These are phyloP conservation scores for Ascochyta rabiei DNA, from an alignment of 2,329 filamentous ascomycete genomes.

Conservation along the genomic window DNA sequence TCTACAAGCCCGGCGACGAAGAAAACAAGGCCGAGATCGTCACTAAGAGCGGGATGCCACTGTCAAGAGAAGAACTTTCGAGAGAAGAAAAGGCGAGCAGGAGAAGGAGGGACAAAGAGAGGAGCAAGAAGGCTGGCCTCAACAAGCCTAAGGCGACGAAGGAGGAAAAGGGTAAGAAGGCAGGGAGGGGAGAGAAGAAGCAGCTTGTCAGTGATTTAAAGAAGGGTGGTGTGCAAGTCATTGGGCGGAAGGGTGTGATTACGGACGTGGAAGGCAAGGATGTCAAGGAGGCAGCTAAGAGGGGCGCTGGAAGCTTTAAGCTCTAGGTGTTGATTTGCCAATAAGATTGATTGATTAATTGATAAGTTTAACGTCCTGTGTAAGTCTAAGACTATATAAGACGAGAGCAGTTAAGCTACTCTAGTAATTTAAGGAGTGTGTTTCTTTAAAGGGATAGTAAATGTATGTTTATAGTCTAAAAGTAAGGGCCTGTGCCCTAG, in stretches of 20 bases:
- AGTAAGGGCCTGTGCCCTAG: too few relatives aligned
- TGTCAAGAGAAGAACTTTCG: slow-evolving; percentile 84
- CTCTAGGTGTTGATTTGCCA: slow-evolving; percentile 25
- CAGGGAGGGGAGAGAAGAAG: slow-evolving; percentile 53
- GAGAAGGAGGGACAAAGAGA: slow-evolving; percentile 83
- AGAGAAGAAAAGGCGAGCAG: slow-evolving; percentile 82
- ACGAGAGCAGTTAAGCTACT: too few relatives aligned
- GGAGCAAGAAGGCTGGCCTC: slow-evolving; percentile 71
- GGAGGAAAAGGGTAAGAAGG: slow-evolving; percentile 57
- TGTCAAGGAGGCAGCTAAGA: slow-evolving; percentile 51
- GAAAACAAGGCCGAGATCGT: slow-evolving; percentile 74
- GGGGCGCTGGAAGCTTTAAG: slow-evolving; percentile 43
- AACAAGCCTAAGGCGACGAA: slow-evolving; percentile 53
- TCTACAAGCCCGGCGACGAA: slow-evolving; percentile 81
- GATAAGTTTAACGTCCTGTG: too few relatives aligned
- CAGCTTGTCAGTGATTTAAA: slow-evolving; percentile 71
- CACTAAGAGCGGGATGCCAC: slow-evolving; percentile 75
- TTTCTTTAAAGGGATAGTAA: too few relatives aligned
- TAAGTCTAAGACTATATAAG: too few relatives aligned
- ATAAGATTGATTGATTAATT: too few relatives aligned
- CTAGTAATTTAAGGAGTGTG: too few relatives aligned
- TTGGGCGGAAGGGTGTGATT: slow-evolving; percentile 86
- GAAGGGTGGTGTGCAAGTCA: slow-evolving; percentile 88
- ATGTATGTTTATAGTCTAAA: too few relatives aligned
- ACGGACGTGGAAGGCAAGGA: slow-evolving; percentile 84